A percentile compares a stretch with the other conserved stretches of the same genome.
phyloP scores from a whole-genome alignment of 805 yeast species.

The Nakazawaea populi region DNA sequence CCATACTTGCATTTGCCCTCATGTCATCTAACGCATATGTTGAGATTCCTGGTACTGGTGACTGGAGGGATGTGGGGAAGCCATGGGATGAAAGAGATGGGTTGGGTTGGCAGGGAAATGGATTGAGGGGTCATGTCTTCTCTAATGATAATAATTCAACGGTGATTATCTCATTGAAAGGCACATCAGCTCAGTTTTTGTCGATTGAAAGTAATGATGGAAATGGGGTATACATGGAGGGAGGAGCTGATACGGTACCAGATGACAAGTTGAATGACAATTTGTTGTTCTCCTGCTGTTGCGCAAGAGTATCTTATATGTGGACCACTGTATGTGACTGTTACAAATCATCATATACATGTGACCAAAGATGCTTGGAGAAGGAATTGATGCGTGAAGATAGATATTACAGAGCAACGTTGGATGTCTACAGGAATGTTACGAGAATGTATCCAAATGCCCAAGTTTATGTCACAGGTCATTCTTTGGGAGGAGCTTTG shows the following conservation, averaged over 20 bases:
- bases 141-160: constrained; percentile 46
- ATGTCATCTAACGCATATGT: constrained; percentile 93
- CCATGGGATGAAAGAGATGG: constrained; percentile 53
- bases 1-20: constrained; percentile 69
- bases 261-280: constrained; percentile 87
- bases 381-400: constrained; percentile 67
- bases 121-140: constrained; percentile 89
- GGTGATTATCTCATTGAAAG: constrained; percentile 80
- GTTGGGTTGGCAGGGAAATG: constrained; percentile 84
- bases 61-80: constrained; percentile 75
- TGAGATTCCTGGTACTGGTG: constrained; percentile 65
- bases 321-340: constrained; percentile 98
- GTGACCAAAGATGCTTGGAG: constrained; percentile 85
- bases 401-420: constrained; percentile 72
- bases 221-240: constrained; percentile 28
- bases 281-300: constrained; percentile 87
- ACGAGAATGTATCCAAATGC: constrained; percentile 59
- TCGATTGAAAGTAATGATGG: constrained; percentile 37
- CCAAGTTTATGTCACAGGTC: constrained; percentile 85
- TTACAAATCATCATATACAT: constrained; percentile 74
- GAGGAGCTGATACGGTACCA: constrained; percentile 60
- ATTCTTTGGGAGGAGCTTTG: constrained; percentile 88
- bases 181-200: constrained; percentile 80
- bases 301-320: constrained; percentile 84
- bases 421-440: constrained; percentile 75